Evolutionary conservation across 768 basidiomycete genomes (phyloP), one percentile per base, ranked within the genome.

Genomic region (Kwoniella bestiolae): DNA sequence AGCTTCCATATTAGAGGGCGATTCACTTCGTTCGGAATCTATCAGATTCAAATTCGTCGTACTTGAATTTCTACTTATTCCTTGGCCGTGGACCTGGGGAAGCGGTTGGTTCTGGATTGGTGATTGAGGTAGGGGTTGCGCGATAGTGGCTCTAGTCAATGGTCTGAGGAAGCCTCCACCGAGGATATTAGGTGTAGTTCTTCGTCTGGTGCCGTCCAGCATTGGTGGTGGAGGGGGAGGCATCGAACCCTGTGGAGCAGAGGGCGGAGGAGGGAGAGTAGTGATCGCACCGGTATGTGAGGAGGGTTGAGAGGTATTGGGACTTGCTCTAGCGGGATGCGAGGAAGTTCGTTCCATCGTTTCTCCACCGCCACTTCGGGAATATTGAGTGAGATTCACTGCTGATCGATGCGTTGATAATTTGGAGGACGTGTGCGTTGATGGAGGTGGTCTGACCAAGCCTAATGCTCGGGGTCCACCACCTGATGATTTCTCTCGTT

Each of bases 101-200:
- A 34, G 44, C 2, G 32, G 26, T n/a, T 60, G 46, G 14, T 4
- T 16, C 35, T 35, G 58, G 21, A 8, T 23, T 25, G 21, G 38
- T 21, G 38, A 41, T 56, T 31, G n/a, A 9, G 38, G 26, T 41
- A 23, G 32, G 52, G 60, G 49, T 44, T 51, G 47, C 3, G 60
- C 58, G 2, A 38, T 21, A n/a, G 50, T 35, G 28, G 60, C 71
- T 25, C 74, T 56, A 2, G 74, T 77, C 11, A 77, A 52, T 6
- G 76, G 76, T 35, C 71, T 57, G 3, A 77, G 65, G 56, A 73
- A 75, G 31, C 76, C 76, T 8, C 69, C 69, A 25, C 70, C 72
- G 3, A 77, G 66, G 3, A 77, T 53, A 35, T 65, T 73, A 3
- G 67, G 68, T 23, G 69, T 66, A 2, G 68, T 59, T 35, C 66